These are phyloP conservation scores for Sesbania bispinosa DNA, from an alignment of 306 rosid species.

Conservation along the genomic window DNA sequence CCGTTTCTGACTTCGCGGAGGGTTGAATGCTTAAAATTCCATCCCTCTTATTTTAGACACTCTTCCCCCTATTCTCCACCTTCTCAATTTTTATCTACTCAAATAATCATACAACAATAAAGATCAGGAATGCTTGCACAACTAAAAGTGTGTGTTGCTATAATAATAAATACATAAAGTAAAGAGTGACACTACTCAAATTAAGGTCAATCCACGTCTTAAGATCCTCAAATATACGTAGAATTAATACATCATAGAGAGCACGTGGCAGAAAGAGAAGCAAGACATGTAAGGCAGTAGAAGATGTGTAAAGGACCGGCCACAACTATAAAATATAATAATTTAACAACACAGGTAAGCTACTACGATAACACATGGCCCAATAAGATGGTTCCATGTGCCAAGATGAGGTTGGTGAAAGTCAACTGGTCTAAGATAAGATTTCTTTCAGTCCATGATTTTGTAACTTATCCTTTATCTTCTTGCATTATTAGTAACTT, in stretches of 20 bases:
- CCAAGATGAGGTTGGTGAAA: background rate
- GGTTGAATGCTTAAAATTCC: no score
- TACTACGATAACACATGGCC: conserved; percentile 41
- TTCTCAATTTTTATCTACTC: background rate
- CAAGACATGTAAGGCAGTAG: background rate
- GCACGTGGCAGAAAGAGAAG: conserved; percentile 32
- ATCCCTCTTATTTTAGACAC: no score
- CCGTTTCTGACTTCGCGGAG: no score
- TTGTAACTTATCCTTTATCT: background rate
- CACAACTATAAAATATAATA: conserved; percentile 10
- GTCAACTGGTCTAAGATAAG: background rate
- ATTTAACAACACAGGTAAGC: conserved; percentile 41
- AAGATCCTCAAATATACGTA: background rate
- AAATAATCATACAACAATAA: background rate
- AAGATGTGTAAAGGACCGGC: background rate
- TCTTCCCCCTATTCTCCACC: no score
- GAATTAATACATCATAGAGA: background rate
- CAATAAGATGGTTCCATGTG: conserved; percentile 27
- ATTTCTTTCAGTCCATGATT: background rate
- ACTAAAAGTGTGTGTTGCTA: no score
- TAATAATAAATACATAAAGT: background rate
- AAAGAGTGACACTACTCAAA: background rate
- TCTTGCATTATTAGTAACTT: background rate
- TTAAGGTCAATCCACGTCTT: no score
- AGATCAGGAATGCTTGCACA: no score